Conservation (phyloP, 2,329 filamentous ascomycete genomes). For the Phaeosphaeriaceae sp. region DNA sequence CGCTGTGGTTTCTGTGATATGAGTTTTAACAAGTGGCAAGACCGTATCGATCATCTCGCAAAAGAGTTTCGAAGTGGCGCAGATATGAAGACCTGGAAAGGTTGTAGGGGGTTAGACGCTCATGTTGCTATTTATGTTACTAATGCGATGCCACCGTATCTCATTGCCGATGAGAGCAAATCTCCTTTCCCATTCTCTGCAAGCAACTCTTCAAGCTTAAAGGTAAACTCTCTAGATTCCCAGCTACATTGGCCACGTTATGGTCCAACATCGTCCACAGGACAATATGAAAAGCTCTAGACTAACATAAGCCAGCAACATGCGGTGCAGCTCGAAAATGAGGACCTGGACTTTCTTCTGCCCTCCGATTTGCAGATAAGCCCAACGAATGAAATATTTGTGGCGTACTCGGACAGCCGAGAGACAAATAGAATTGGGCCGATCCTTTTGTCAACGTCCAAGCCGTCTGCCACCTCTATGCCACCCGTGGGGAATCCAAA, state of each 20-base stretch:
- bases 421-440: conserved; percentile 23
- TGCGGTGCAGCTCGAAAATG: conserved; percentile 17
- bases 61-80: conserved; percentile 62
- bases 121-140: conserved; percentile 56
- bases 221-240: conserved; percentile 22
- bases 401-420: conserved; percentile 21
- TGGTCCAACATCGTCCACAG: neutral
- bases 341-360: conserved; percentile 37
- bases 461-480: conserved; percentile 18
- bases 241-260: conserved; percentile 2
- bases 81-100: conserved; percentile 62
- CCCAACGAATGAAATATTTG: conserved; percentile 15
- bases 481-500: conserved; percentile 20
- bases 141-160: conserved; percentile 60
- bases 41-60: conserved; percentile 60
- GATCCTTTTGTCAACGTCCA: conserved; percentile 22
- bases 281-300: neutral
- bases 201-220: conserved; percentile 42
- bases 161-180: conserved; percentile 56
- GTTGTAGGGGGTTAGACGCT: conserved; percentile 60
- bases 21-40: conserved; percentile 58
- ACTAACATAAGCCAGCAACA: conserved; percentile 26
- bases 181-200: conserved; percentile 57
- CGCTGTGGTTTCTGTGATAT: conserved; percentile 62
- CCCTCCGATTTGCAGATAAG: conserved; percentile 14